Evolutionary conservation across 1,139 yeast genomes (phyloP).

Genomic region (Candida glucosophila): DNA sequence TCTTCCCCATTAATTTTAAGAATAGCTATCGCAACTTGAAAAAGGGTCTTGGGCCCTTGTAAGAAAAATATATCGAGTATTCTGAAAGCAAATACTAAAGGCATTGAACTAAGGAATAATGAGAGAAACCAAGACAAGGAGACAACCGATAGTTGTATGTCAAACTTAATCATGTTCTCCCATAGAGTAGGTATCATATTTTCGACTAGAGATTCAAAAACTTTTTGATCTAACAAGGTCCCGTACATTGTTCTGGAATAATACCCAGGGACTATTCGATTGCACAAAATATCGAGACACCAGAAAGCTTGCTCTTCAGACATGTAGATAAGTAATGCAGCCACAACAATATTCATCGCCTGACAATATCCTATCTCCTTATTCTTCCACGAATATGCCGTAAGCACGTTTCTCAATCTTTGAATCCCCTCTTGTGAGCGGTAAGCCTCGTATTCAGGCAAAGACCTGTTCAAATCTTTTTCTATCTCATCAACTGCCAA

Average conservation of each 20-base stretch:
- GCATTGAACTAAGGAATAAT: constrained; percentile 86
- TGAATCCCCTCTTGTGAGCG: constrained; percentile 80
- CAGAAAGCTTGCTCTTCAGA: constrained; percentile 98
- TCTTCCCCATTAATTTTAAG: constrained; percentile 81
- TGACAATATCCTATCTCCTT: constrained; percentile 98
- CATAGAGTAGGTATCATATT: constrained; percentile 85
- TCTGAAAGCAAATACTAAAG: constrained; percentile 85
- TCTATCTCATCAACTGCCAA: constrained; percentile 94
- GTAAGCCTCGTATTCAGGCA: constrained; percentile 95
- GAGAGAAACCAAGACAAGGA: constrained; percentile 96
- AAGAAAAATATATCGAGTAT: constrained; percentile 85
- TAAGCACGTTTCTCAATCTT: constrained; percentile 75
- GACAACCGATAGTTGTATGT: constrained; percentile 90
- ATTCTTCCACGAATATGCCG: constrained; percentile 94
- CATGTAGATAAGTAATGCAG: constrained; percentile 87
- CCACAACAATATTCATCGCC: constrained; percentile 97
- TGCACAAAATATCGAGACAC: constrained; percentile 80
- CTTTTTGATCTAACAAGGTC: constrained; percentile 85
- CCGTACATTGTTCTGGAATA: constrained; percentile 98
- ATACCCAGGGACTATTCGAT: constrained; percentile 84
- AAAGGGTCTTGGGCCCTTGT: constrained; percentile 82
- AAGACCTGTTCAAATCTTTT: constrained; percentile 85
- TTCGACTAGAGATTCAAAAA: constrained; percentile 83
- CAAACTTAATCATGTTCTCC: constrained; percentile 70
- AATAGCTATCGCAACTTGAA: constrained; percentile 90